Conservation (phyloP, 108 stramenopile genomes). For the Pseudonitzschia multistriata region DNA sequence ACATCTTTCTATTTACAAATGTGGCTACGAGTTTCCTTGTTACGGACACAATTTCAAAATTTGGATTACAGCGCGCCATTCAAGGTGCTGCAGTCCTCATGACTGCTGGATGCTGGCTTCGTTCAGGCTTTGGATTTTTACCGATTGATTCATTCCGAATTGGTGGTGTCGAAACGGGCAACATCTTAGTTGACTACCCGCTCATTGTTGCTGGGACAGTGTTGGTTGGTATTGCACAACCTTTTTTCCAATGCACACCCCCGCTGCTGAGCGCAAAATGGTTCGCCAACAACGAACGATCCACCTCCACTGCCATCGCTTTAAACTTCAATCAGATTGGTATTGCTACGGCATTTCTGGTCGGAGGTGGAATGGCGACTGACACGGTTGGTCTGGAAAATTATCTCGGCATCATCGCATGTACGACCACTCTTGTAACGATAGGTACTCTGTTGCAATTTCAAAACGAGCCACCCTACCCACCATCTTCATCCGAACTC, state of each 20-base stretch:
- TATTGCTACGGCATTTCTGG: constrained; percentile 75
- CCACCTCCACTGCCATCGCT: constrained; percentile 64
- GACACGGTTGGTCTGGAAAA: constrained; percentile 35
- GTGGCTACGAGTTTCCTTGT: constrained; percentile 69
- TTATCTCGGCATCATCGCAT: constrained; percentile 58
- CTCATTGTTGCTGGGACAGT: constrained; percentile 53
- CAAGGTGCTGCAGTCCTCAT: constrained; percentile 57
- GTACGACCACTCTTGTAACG: constrained; percentile 36
- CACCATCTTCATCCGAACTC: constrained; percentile 61
- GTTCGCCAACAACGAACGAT: constrained; percentile 66
- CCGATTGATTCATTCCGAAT: constrained; percentile 7
- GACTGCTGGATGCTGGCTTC: constrained; percentile 60
- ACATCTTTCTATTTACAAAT: constrained; percentile 72
- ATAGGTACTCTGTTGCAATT: constrained; percentile 60
- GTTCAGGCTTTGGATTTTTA: constrained; percentile 42
- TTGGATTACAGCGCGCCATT: constrained; percentile 58
- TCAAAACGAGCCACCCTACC: constrained; percentile 47
- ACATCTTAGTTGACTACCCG: constrained; percentile 39
- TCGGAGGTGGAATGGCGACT: constrained; percentile 62
- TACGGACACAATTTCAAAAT: constrained; percentile 51
- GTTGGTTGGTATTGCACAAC: constrained; percentile 65
- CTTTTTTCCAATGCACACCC: constrained; percentile 80
- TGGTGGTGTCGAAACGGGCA: constrained; percentile 19
- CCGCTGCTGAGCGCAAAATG: constrained; percentile 62
- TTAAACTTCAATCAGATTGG: constrained; percentile 80